phyloP scores from a whole-genome alignment of 1,284 basidiomycete genomes.

The Cutaneotrichosporon dermatis region DNA sequence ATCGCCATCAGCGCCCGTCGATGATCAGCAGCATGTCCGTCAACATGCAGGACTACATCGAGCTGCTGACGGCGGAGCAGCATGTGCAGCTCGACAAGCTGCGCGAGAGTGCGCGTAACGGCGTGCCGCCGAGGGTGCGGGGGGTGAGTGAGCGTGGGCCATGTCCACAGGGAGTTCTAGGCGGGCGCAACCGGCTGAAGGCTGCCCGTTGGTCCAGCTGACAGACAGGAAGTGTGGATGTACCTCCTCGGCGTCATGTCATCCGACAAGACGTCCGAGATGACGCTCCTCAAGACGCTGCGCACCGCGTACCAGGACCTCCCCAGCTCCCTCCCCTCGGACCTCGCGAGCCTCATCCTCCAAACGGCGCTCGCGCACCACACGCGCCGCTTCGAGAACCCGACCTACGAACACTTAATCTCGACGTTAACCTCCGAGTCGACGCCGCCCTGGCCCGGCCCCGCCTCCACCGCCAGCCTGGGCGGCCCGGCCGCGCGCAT shows the following conservation, averaged over 20 bases:
- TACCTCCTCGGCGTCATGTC: slow-evolving; percentile 46
- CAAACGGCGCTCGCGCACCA: slow-evolving; percentile 42
- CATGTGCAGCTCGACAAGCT: slow-evolving; percentile 44
- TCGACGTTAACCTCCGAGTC: slow-evolving; percentile 38
- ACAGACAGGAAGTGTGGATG: slow-evolving; percentile 46
- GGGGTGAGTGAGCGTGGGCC: slow-evolving; percentile 29
- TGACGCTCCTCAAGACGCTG: slow-evolving; percentile 36
- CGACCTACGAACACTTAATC: slow-evolving; percentile 46
- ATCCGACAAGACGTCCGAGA: slow-evolving; percentile 44
- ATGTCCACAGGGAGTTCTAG: no score
- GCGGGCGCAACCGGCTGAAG: no score
- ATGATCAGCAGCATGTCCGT: slow-evolving; percentile 29
- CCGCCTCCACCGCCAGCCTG: not conserved
- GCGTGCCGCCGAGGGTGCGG: slow-evolving; percentile 38
- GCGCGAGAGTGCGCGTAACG: slow-evolving; percentile 44
- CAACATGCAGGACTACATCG: slow-evolving; percentile 34
- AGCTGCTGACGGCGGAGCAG: slow-evolving; percentile 47
- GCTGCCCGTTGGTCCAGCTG: not conserved
- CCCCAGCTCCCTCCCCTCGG: slow-evolving; percentile 29
- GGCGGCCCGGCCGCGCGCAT: not conserved
- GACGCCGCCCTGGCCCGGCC: not conserved
- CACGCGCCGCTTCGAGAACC: slow-evolving; percentile 42
- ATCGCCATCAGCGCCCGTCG: not conserved
- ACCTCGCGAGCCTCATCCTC: slow-evolving; percentile 30
- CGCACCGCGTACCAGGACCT: slow-evolving; percentile 31